These are phyloP conservation scores for Psilocybe azurescens DNA, from an alignment of 768 basidiomycete genomes.

Conservation along the genomic window DNA sequence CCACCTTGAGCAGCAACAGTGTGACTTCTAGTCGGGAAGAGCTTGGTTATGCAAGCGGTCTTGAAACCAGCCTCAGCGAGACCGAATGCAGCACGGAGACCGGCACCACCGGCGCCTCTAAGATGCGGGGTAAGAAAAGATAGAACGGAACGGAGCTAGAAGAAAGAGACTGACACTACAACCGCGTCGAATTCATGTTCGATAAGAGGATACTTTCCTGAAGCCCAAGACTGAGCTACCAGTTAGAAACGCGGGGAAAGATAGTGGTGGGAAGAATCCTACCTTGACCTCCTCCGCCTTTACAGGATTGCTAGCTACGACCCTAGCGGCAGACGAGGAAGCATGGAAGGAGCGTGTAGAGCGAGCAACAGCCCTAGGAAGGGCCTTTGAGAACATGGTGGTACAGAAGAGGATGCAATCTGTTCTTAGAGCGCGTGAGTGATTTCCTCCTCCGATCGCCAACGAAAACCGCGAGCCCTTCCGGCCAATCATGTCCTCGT, in stretches of 20 bases:
- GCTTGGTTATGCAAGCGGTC: slow-evolving; percentile 98
- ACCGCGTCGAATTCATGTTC: slow-evolving; percentile 99
- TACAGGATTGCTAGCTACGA: slow-evolving; percentile 74
- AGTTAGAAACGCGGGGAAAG: slow-evolving; percentile 20
- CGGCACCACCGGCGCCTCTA: slow-evolving; percentile 97
- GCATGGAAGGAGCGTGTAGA: slow-evolving; percentile 68
- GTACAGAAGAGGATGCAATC: slow-evolving; percentile 19
- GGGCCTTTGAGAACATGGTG: slow-evolving; percentile 69
- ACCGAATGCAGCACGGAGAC: slow-evolving; percentile 97
- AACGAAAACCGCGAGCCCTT: slow-evolving; percentile 32
- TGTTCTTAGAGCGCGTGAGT: slow-evolving; percentile 20
- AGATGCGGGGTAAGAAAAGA: slow-evolving; percentile 18
- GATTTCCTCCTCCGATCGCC: slow-evolving; percentile 29
- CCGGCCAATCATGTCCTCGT: slow-evolving; percentile 49
- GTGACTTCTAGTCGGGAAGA: slow-evolving; percentile 98
- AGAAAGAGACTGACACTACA: slow-evolving; percentile 83
- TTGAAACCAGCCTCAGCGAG: slow-evolving; percentile 98
- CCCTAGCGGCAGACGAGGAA: slow-evolving; percentile 60
- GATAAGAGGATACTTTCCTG: slow-evolving; percentile 93
- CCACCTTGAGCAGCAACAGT: slow-evolving; percentile 99
- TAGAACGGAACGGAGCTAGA: slow-evolving; percentile 2
- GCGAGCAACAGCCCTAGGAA: slow-evolving; percentile 57
- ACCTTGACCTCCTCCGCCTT: slow-evolving; percentile 88
- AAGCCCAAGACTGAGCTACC: slow-evolving; percentile 68
- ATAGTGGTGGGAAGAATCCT: slow-evolving; percentile 16